Base-by-base conservation (phyloP, 345 rosid species). In the Microcos paniculata region DNA sequence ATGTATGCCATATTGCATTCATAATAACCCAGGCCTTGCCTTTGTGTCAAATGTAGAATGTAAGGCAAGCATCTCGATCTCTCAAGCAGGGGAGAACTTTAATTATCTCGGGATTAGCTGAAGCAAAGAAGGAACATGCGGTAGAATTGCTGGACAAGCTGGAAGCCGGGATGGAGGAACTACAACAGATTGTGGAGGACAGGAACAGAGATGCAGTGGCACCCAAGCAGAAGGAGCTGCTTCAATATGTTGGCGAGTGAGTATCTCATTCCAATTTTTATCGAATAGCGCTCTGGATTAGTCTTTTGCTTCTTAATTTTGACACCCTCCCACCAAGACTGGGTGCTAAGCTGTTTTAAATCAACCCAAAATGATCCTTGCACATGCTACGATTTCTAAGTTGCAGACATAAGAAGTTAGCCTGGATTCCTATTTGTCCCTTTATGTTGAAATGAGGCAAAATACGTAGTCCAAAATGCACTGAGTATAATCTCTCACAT, bases 181-280 rank as follows among this genome's bases (percentile, higher is more conserved):
- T 96, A 82, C 89, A 91, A 74, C 82, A 88, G 88, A 91, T 90
- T 68, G 96, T 92, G 76, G 97, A 89, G 85, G 90, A 87, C 55
- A 91, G 93, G 78, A 85, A 93, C 68, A 89, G 98, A 90, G 99
- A 96, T 59, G 99, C 88, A 0, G 94, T 93, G 73, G 96, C 92
- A 52, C 84, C 94, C 14, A 96, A 90, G 78, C 99, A 96, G 83
- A 96, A 88, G 88, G 96, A 93, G 78, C 82, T 96, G 76, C 99
- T 96, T 72, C 87, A 82, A 53, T 96, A 89, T 78, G 96, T 96
- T 68, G 92, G 99, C 77, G 84, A 92, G 99, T 96, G 66, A 85
- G 92, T 83, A 73, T 74, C 72, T 31, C 40, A 62, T 28, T 61
- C 0, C 30, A 61, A 12, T 10, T 38, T 30, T 26, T 59, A 42